Conservation (phyloP, 2,329 filamentous ascomycete genomes). For the Diaporthe longicolla region DNA sequence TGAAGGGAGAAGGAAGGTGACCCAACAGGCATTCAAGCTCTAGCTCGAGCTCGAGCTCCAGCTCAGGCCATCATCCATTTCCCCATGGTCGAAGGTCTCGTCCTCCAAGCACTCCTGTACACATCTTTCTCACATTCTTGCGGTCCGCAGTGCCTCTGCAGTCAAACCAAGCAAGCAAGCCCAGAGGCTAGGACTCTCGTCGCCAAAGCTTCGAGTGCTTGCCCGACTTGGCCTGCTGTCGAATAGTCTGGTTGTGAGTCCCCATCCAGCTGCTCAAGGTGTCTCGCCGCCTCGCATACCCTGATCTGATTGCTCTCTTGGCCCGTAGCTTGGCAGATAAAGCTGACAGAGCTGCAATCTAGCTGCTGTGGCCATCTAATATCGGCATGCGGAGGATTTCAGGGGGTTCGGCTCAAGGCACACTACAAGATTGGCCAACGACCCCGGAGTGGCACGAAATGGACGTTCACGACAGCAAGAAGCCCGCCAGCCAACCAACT, state of each 20-base stretch:
- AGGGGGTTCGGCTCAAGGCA: constrained; percentile 25
- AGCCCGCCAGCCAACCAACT: constrained; percentile 1
- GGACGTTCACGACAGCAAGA: not conserved
- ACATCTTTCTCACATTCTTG: not conserved
- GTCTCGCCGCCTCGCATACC: not conserved
- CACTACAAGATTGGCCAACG: constrained; percentile 1
- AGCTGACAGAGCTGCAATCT: constrained; percentile 32
- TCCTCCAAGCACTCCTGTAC: too few species aligned
- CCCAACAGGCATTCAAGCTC: not conserved
- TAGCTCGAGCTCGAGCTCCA: not conserved
- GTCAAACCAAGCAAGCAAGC: constrained; percentile 17
- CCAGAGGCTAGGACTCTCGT: constrained; percentile 15
- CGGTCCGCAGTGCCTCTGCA: not conserved
- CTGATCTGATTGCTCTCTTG: constrained; percentile 18
- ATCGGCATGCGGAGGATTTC: constrained; percentile 18
- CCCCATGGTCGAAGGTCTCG: not conserved
- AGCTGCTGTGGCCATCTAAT: constrained; percentile 25
- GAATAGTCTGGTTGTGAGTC: not conserved
- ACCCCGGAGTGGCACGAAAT: not conserved
- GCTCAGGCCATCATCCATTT: not conserved
- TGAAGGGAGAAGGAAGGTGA: not conserved
- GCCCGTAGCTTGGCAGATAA: constrained; percentile 18
- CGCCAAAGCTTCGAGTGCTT: constrained; percentile 10
- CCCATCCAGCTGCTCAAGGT: not conserved
- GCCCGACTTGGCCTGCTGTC: constrained; percentile 17